Evolutionary conservation across 2,329 filamentous ascomycete genomes (phyloP).

Genomic region (Ceratocystis cacaofunesta): DNA sequence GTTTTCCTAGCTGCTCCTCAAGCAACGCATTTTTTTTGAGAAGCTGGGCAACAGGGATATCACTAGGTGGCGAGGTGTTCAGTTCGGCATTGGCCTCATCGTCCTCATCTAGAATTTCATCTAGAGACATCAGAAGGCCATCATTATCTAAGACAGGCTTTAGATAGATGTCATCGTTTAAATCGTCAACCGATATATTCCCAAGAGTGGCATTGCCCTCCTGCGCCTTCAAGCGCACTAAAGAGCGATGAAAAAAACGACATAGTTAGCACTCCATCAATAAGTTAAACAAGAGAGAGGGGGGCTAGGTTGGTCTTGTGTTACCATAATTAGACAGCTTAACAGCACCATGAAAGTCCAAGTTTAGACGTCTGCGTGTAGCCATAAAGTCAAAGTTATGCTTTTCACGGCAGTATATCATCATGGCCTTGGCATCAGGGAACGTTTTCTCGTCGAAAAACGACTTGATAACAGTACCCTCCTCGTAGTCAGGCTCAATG

Average conservation of each 20-base stretch:
- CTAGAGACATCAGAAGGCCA: constrained; percentile 71
- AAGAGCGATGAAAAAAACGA: background rate
- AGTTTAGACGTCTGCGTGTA: constrained; percentile 38
- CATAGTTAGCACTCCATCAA: background rate
- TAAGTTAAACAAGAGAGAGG: background rate
- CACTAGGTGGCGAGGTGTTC: background rate
- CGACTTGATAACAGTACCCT: constrained; percentile 47
- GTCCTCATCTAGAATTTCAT: constrained; percentile 49
- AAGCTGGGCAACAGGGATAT: background rate
- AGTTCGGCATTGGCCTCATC: constrained; percentile 23
- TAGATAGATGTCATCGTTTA: constrained; percentile 68
- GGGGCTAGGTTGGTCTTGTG: constrained; percentile 5
- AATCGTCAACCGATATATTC: constrained; percentile 43
- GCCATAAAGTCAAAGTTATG: constrained; percentile 52
- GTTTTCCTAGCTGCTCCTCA: constrained; percentile 40
- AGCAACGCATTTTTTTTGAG: constrained; percentile 26
- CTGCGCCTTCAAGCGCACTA: constrained; percentile 35
- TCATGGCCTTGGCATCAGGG: constrained; percentile 47
- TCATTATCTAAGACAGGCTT: constrained; percentile 81
- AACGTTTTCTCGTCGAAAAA: constrained; percentile 55
- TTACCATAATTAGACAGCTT: constrained; percentile 58
- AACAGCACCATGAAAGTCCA: constrained; percentile 60
- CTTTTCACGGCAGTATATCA: constrained; percentile 51
- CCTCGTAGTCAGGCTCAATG: constrained; percentile 47
- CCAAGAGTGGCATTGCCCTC: constrained; percentile 35